Evolutionary conservation across 352 stramenopile species (phyloP).

Genomic region (Phytophthora citrophthora): DNA sequence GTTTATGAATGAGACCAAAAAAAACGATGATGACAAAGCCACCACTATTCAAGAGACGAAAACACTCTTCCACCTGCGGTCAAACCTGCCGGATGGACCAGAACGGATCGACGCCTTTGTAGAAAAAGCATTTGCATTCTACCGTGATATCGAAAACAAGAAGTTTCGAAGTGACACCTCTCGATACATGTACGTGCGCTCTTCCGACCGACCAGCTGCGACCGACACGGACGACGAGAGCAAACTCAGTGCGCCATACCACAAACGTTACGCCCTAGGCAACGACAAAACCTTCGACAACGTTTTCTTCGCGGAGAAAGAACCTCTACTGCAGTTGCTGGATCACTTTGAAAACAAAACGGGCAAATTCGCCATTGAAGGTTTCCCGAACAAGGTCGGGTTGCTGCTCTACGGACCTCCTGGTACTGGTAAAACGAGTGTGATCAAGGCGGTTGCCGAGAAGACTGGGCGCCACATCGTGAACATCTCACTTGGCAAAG

Average conservation of each 20-base stretch:
- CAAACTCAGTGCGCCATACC: slow-evolving; percentile 17
- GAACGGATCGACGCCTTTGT: slow-evolving; percentile 49
- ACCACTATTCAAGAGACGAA: slow-evolving; percentile 31
- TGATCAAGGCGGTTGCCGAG: slow-evolving; percentile 89
- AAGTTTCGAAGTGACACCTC: slow-evolving; percentile 49
- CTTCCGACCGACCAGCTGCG: slow-evolving; percentile 10
- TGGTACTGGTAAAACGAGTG: slow-evolving; percentile 88
- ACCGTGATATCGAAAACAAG: slow-evolving; percentile 40
- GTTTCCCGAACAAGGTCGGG: slow-evolving; percentile 90
- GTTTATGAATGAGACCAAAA: slow-evolving; percentile 49
- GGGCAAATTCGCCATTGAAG: slow-evolving; percentile 87
- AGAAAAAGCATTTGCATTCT: slow-evolving; percentile 39
- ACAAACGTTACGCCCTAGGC: slow-evolving; percentile 82
- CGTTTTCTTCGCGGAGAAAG: slow-evolving; percentile 90
- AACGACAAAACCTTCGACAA: slow-evolving; percentile 90
- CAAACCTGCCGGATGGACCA: slow-evolving; percentile 23
- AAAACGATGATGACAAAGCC: slow-evolving; percentile 24
- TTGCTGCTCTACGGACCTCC: slow-evolving; percentile 87
- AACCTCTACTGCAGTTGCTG: slow-evolving; percentile 66
- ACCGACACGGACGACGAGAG: slow-evolving; percentile 17
- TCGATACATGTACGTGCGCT: slow-evolving; percentile 53
- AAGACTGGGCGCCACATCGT: slow-evolving; percentile 77
- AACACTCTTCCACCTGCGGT: slow-evolving; percentile 30
- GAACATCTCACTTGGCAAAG: slow-evolving; percentile 64
- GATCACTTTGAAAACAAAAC: slow-evolving; percentile 72